Conservation (phyloP, 305 asterid genomes). For the Petunia hybrid region DNA sequence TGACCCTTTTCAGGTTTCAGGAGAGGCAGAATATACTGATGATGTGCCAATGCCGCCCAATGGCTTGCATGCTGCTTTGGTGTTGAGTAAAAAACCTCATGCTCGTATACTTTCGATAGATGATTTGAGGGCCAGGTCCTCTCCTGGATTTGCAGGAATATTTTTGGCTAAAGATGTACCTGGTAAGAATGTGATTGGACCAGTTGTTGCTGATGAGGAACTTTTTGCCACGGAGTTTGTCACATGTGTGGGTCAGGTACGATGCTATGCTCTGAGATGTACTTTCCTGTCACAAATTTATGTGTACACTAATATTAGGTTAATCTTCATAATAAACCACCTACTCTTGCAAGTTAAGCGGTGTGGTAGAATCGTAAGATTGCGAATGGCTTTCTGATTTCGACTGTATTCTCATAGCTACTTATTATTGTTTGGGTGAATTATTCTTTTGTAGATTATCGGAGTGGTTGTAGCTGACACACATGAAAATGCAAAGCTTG, state of each 20-base stretch:
- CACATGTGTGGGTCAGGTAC: slow-evolving; percentile 97
- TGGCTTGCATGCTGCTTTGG: slow-evolving; percentile 75
- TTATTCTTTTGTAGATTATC: slow-evolving; percentile 61
- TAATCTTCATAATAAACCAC: slow-evolving; percentile 17
- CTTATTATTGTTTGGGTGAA: not conserved
- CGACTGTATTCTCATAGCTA: slow-evolving; percentile 9
- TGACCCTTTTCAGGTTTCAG: slow-evolving; percentile 71
- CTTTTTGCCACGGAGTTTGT: slow-evolving; percentile 80
- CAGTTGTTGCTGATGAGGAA: slow-evolving; percentile 78
- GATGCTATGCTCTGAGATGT: slow-evolving; percentile 22
- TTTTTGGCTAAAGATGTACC: slow-evolving; percentile 83
- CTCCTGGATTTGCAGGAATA: slow-evolving; percentile 81
- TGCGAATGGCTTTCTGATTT: slow-evolving; percentile 2
- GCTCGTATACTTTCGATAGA: slow-evolving; percentile 82
- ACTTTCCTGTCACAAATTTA: not conserved
- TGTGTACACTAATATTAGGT: slow-evolving; percentile 8
- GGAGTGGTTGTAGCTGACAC: slow-evolving; percentile 98
- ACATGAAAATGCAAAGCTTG: slow-evolving; percentile 87
- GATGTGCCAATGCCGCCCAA: slow-evolving; percentile 91
- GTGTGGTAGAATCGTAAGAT: not conserved
- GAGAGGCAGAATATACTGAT: slow-evolving; percentile 98
- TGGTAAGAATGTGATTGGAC: slow-evolving; percentile 67
- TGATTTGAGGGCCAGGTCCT: slow-evolving; percentile 72
- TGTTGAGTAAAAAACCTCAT: slow-evolving; percentile 90
- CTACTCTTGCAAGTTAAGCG: slow-evolving; percentile 20